phyloP scores from a whole-genome alignment of 805 yeast species.

The Metschnikowia drakensbergensis region DNA sequence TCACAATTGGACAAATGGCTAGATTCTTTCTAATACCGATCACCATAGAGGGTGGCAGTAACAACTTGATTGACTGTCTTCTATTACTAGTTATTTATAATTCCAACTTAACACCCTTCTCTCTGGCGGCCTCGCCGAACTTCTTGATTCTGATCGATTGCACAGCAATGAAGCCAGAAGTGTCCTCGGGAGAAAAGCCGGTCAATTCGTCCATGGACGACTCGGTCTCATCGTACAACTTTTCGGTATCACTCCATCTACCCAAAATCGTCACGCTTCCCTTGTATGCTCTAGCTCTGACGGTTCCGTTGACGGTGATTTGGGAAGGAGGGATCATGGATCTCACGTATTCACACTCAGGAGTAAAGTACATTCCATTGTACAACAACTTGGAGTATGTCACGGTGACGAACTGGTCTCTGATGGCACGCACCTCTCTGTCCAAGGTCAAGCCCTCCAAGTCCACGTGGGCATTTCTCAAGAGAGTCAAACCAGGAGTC shows the following conservation, averaged over 20 bases:
- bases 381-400: constrained; percentile 84
- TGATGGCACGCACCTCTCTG: constrained; percentile 94
- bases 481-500: constrained; percentile 95
- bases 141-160: constrained; percentile 98
- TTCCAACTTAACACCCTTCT: constrained; percentile 55
- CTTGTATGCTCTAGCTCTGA: constrained; percentile 90
- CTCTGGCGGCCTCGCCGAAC: constrained; percentile 93
- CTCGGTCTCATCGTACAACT: constrained; percentile 95
- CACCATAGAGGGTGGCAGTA: too few relatives aligned
- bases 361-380: constrained; percentile 97
- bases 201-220: constrained; percentile 99
- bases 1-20: constrained; percentile 8
- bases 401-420: constrained; percentile 95
- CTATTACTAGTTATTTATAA: constrained; percentile 28
- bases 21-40: neutral
- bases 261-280: constrained; percentile 83
- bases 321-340: constrained; percentile 93
- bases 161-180: constrained; percentile 95
- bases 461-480: constrained; percentile 93
- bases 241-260: constrained; percentile 93
- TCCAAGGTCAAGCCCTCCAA: constrained; percentile 95
- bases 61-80: too few relatives aligned
- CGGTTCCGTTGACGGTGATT: constrained; percentile 91
- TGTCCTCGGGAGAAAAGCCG: constrained; percentile 95
- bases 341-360: constrained; percentile 96